phyloP scores from a whole-genome alignment of 2,329 filamentous ascomycete species.

The Fusarium decemcellulare region DNA sequence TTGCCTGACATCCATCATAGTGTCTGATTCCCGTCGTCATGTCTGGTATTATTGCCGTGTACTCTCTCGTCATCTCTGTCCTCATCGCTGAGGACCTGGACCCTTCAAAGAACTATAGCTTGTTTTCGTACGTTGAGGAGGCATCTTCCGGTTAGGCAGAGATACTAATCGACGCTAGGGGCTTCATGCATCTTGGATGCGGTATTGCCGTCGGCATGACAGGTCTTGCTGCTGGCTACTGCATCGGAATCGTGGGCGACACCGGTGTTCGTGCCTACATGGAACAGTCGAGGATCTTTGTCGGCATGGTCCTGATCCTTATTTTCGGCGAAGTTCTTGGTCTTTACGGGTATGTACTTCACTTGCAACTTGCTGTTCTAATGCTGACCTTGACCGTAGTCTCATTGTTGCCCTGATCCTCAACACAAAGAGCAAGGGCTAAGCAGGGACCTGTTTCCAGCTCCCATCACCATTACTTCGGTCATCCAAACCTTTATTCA shows the following conservation, averaged over 20 bases:
- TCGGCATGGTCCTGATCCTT: constrained; percentile 98
- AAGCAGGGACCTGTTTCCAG: constrained; percentile 35
- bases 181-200: constrained; percentile 93
- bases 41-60: constrained; percentile 99
- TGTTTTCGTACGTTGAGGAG: constrained; percentile 78
- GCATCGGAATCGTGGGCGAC: constrained; percentile 96
- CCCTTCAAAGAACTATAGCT: constrained; percentile 80
- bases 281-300: constrained; percentile 95
- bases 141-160: background rate
- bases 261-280: constrained; percentile 95
- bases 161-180: constrained; percentile 63
- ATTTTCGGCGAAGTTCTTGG: constrained; percentile 99
- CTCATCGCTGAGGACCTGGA: constrained; percentile 92
- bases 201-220: constrained; percentile 93
- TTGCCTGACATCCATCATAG: constrained; percentile 58
- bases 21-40: constrained; percentile 93
- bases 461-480: constrained; percentile 5
- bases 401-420: constrained; percentile 94
- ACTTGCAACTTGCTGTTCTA: constrained; percentile 4
- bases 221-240: constrained; percentile 94
- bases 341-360: constrained; percentile 85
- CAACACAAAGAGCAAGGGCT: constrained; percentile 86
- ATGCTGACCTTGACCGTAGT: constrained; percentile 59
- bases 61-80: constrained; percentile 96
- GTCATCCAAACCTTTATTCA: constrained; percentile 7